Evolutionary conservation across 1,284 basidiomycete species (phyloP).

Genomic region (Trichosporon inkin): DNA sequence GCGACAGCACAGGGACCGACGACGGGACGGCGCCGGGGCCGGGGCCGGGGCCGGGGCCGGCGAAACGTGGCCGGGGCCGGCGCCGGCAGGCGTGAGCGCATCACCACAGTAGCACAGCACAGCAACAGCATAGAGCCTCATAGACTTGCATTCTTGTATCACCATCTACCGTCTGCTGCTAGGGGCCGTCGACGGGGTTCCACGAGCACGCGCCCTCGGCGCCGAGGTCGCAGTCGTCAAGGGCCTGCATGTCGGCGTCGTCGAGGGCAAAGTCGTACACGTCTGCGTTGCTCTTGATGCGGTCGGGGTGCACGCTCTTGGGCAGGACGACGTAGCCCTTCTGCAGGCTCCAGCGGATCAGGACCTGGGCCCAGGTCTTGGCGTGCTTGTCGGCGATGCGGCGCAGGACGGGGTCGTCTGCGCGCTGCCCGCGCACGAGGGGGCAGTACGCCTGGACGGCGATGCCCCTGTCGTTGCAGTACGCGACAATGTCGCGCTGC

Average conservation of each 20-base stretch:
- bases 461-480: constrained; percentile 65
- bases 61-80: constrained; percentile 9
- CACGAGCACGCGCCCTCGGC: constrained; percentile 61
- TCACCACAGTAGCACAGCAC: not conserved
- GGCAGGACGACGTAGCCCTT: constrained; percentile 70
- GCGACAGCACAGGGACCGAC: constrained; percentile 7
- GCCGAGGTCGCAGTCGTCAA: constrained; percentile 64
- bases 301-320: constrained; percentile 64
- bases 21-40: constrained; percentile 5
- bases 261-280: constrained; percentile 67
- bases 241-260: constrained; percentile 58
- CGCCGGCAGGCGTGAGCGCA: not conserved
- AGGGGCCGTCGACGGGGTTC: constrained; percentile 60
- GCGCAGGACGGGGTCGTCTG: constrained; percentile 58
- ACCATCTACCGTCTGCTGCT: not conserved
- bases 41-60: constrained; percentile 1
- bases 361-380: constrained; percentile 66
- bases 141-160: constrained; percentile 6
- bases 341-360: constrained; percentile 78
- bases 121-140: not conserved
- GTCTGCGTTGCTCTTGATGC: constrained; percentile 66
- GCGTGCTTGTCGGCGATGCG: constrained; percentile 60
- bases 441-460: constrained; percentile 75
- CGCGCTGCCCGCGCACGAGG: constrained; percentile 58
- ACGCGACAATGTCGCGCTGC: constrained; percentile 69